Conservation (phyloP, 2,329 filamentous ascomycete species). For the Furcasterigmium furcatum region DNA sequence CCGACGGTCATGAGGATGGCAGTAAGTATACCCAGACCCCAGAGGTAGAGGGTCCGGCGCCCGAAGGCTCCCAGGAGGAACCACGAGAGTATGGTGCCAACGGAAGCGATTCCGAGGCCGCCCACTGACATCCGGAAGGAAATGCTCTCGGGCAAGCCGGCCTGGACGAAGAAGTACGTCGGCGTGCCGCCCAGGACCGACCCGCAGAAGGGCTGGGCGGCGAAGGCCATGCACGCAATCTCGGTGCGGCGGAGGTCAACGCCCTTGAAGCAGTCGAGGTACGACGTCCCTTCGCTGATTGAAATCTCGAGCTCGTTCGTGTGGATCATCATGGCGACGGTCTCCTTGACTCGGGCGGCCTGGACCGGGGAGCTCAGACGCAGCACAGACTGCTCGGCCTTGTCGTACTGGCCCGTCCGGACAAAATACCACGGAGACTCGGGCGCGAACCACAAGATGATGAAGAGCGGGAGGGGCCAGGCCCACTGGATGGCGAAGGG, state of each 20-base stretch:
- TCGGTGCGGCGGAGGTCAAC: slow-evolving; percentile 34
- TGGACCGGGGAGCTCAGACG: slow-evolving; percentile 1
- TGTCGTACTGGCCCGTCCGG: background rate
- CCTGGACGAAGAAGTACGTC: slow-evolving; percentile 31
- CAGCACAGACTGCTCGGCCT: slow-evolving; percentile 2
- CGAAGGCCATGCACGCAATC: slow-evolving; percentile 28
- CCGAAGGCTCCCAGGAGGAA: slow-evolving; percentile 36
- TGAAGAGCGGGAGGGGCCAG: slow-evolving; percentile 14
- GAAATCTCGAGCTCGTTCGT: slow-evolving; percentile 14
- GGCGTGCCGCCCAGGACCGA: slow-evolving; percentile 17
- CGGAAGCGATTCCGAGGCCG: slow-evolving; percentile 28
- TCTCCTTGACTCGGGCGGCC: slow-evolving; percentile 4
- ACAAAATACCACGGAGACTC: slow-evolving; percentile 6
- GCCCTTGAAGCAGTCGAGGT: slow-evolving; percentile 40
- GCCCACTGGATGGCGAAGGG: slow-evolving; percentile 21
- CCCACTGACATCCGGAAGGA: slow-evolving; percentile 26
- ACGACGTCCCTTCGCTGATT: slow-evolving; percentile 31
- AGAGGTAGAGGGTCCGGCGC: slow-evolving; percentile 38
- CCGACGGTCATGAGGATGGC: slow-evolving; percentile 38
- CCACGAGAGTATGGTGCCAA: slow-evolving; percentile 38
- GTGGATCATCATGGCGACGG: slow-evolving; percentile 14
- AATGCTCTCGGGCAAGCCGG: slow-evolving; percentile 18
- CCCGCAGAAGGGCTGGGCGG: slow-evolving; percentile 27
- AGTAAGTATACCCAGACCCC: slow-evolving; percentile 29
- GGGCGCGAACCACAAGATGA: slow-evolving; percentile 7